Evolutionary conservation across 306 rosid genomes (phyloP), one percentile per base, ranked within the genome.

Genomic region (Fagus sylvatica): DNA sequence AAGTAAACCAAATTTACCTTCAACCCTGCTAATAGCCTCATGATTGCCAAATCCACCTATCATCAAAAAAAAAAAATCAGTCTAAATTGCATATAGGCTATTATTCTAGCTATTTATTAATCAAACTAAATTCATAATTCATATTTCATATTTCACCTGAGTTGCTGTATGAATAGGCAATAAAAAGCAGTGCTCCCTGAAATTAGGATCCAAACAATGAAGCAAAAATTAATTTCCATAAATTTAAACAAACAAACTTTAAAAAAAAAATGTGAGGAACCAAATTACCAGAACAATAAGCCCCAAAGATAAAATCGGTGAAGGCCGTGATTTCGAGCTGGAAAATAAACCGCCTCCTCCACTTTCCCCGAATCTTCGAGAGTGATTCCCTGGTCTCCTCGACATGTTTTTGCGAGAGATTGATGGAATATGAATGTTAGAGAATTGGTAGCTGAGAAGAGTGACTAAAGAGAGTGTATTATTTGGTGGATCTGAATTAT

Each of bases 301-400:
- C 2, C 69, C 86, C 79, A 89, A 19, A 17, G 88, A 73, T 73
- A 89, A 73, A 78, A 89, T 46, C 36, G 93, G 89, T 15, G 92
- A 83, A 3, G 90, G 74, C 76, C 71, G 77, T 4, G 91, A 75
- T 75, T 89, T 91, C 15, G 88, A 78, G 59, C 56, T 60, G 49
- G 86, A 76, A 70, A 86, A 71, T 59, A 86, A 60, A 78, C 80
- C 83, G 74, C 87, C 82, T 51, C 86, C 88, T 34, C 86, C 88
- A 34, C 61, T 42, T 6, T 89, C 93, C 6, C 90, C 93, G 16
- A 86, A 75, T 70, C 96, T 79, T 69, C 93, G 78, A 70, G 89
- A 69, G 51, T 85, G 76, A 81, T 74, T 90, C 34, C 28, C 86
- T n/a, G 85, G 86, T 71, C 90, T 91, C 80, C 93, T 81, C 75